Base-by-base conservation (phyloP, 148 eudicot species). In the Selenicereus undatus region DNA sequence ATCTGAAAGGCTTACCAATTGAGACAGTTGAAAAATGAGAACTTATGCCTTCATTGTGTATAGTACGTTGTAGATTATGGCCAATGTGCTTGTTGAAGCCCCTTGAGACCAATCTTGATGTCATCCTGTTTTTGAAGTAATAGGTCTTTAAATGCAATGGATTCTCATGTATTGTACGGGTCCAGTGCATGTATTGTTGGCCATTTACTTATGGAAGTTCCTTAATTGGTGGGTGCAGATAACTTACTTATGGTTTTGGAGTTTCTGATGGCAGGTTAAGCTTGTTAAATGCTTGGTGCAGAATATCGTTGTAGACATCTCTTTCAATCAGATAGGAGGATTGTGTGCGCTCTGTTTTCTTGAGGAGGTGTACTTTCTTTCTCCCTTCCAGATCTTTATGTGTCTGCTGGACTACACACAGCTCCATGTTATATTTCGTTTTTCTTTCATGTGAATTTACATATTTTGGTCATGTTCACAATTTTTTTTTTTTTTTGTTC, bases 251-350 rank as follows among this genome's bases (percentile, higher is more conserved):
- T 72, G 48, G 65, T 30, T 39, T 81, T 79, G 62, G 29, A 76
- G 52, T 76, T 70, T 86, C 76, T 85, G 73, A 76, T 87, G 86
- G 86, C 99, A 97, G 99, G 99, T 97, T 79, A 97, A 94, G 85
- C 85, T 97, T 78, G 97, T 97, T 65, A 97, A 97, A 82, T 97
- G 99, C 91, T 86, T 97, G 83, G 91, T 97, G 29, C 92, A 97
- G 85, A 90, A 91, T 87, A 92, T 97, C 64, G 94, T 97, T 64
- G 99, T 97, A 80, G 99, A 97, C 90, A 88, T 97, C 83, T 92
- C 99, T 76, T 89, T 97, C 75, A 94, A 91, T 89, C 99, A 97
- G 80, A 85, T 94, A 78, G 98, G 98, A 74, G 99, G 99, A 42
- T 87, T 97, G 81, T 92, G 93, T 82, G 90, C 99, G 8, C 88